Evolutionary conservation across 2,329 filamentous ascomycete genomes (phyloP).

Genomic region (Hymenoscyphus occultus): DNA sequence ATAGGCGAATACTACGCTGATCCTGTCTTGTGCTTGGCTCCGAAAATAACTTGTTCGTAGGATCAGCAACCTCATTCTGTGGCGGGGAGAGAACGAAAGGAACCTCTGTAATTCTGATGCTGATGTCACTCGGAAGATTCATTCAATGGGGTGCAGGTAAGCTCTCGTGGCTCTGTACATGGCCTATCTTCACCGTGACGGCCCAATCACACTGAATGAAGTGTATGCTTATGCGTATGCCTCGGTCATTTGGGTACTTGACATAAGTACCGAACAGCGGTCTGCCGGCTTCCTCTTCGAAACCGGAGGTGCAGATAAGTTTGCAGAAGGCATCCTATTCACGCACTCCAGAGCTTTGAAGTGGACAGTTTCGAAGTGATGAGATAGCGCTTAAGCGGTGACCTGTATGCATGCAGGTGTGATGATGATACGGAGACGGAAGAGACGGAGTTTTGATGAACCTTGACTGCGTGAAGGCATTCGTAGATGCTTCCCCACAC

Average conservation of each 20-base stretch:
- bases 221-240: background rate
- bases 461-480: slow-evolving; percentile 9
- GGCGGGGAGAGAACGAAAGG: background rate
- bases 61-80: slow-evolving; percentile 1
- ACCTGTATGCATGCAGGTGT: slow-evolving; percentile 20
- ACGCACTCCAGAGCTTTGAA: slow-evolving; percentile 8
- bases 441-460: slow-evolving; percentile 8
- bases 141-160: background rate
- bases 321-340: slow-evolving; percentile 11
- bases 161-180: slow-evolving; percentile 9
- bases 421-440: background rate
- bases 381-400: slow-evolving; percentile 30
- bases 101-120: background rate
- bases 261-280: slow-evolving; percentile 22
- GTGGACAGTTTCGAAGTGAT: slow-evolving; percentile 21
- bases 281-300: slow-evolving; percentile 17
- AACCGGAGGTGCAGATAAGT: slow-evolving; percentile 14
- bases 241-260: slow-evolving; percentile 1
- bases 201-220: slow-evolving; percentile 5
- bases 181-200: slow-evolving; percentile 5
- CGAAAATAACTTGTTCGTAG: slow-evolving; percentile 9
- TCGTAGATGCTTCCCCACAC: background rate
- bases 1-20: slow-evolving; percentile 15
- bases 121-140: slow-evolving; percentile 1
- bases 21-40: slow-evolving; percentile 4